Evolutionary conservation across 192 early-diverging fungal species (phyloP), one percentile per base, ranked within the genome.

Genomic region (Mortierella antarctica): DNA sequence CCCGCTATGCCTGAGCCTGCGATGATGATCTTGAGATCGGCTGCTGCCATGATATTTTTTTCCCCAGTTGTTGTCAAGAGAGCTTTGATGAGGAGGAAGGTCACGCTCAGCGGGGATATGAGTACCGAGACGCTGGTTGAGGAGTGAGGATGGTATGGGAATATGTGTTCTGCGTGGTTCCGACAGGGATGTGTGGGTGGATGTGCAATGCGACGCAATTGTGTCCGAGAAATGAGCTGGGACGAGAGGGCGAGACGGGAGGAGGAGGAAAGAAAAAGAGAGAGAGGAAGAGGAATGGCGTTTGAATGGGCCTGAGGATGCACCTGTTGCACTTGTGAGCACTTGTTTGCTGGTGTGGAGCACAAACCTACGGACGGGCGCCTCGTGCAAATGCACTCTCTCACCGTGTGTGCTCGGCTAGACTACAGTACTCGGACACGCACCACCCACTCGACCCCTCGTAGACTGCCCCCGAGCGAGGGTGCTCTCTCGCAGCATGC

Each of bases 1-100:
- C 83, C 83, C 5, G 59, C 76, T 9, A 84, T 70, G 17, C 83
- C 75, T n/a, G 67, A 69, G 13, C 83, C 83, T n/a, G 64, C 76
- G 18, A 84, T 80, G 63, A 84, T 71, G 20, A 74, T 60, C 65
- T 62, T 84, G 61, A 80, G 70, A 54, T 80, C 77, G 6, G 64
- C 68, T 9, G 65, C 12, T 11, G 58, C 41, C 70, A 72, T 72
- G 17, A 13, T 52, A 41, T 47, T 20, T 14, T 18, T 9, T 13
- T 41, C 5, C 3, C 5, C 3, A 17, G 17, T 17, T 31, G 47
- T 23, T 44, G 47, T n/a, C 47, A 48, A 54, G 21, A 20, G 53
- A 7, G 21, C 11, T 12, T 39, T 39, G 6, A 45, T 18, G 45
- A 61, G 18, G 41, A n/a, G 52, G 52, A 10, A 9, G 23, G n/a